These are phyloP conservation scores for Puccinia coronata DNA, from an alignment of 1,284 basidiomycete species.

Conservation along the genomic window DNA sequence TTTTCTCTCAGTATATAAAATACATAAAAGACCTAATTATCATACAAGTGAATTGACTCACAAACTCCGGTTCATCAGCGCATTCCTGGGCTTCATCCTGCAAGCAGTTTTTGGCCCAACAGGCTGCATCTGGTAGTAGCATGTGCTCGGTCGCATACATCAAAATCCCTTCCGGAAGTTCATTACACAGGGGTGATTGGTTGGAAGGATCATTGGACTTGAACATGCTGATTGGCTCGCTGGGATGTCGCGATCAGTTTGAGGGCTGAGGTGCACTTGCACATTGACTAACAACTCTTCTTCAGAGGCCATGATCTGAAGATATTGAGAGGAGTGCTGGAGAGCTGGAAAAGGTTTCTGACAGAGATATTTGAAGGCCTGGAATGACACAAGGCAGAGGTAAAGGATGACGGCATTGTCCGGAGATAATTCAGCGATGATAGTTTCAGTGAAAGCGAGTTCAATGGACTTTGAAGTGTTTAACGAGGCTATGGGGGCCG, in stretches of 20 bases:
- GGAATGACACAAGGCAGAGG: slow-evolving; percentile 51
- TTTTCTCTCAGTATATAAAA: slow-evolving; percentile 41
- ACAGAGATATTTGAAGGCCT: slow-evolving; percentile 94
- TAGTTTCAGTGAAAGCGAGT: too few species aligned
- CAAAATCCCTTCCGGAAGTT: slow-evolving; percentile 75
- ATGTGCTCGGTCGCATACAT: slow-evolving; percentile 76
- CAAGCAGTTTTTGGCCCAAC: slow-evolving; percentile 87
- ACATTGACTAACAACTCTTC: slow-evolving; percentile 80
- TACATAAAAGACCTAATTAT: slow-evolving; percentile 10
- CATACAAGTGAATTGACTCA: slow-evolving; percentile 60
- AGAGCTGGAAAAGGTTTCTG: slow-evolving; percentile 78
- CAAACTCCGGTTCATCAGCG: slow-evolving; percentile 70
- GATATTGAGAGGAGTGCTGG: slow-evolving; percentile 73
- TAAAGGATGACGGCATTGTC: too few species aligned
- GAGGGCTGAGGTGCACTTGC: slow-evolving; percentile 70
- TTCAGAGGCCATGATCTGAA: slow-evolving; percentile 90
- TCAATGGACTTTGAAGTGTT: too few species aligned
- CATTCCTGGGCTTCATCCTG: slow-evolving; percentile 90
- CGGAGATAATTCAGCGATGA: too few species aligned
- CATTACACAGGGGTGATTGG: slow-evolving; percentile 85
- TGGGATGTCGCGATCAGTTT: slow-evolving; percentile 69
- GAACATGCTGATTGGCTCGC: slow-evolving; percentile 77
- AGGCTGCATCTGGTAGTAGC: slow-evolving; percentile 77
- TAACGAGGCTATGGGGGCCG: too few species aligned
- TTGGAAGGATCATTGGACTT: slow-evolving; percentile 83